Percentiles rank a stretch among this genome's conserved stretches.
These are phyloP conservation scores for Lophiostoma macrostomum DNA, from an alignment of 495 filamentous ascomycete genomes.

Conservation along the genomic window DNA sequence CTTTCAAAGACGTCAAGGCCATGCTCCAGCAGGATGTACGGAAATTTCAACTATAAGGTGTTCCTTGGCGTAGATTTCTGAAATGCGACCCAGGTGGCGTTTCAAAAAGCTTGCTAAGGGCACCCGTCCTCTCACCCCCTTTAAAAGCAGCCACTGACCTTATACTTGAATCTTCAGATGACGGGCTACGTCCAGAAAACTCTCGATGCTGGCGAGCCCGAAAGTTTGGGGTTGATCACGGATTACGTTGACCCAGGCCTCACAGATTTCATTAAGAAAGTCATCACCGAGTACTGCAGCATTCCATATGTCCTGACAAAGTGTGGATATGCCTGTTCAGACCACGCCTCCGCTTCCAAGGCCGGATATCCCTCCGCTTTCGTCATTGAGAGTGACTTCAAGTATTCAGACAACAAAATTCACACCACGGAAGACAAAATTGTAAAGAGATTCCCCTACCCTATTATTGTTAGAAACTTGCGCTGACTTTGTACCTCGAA, in stretches of 20 bases:
- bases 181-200: constrained; percentile 86
- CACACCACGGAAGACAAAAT: constrained; percentile 87
- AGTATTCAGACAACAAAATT: constrained; percentile 81
- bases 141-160: no score
- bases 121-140: no score
- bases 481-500: no score
- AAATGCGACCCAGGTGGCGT: no score
- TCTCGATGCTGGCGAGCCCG: constrained; percentile 74
- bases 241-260: constrained; percentile 83
- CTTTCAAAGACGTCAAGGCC: constrained; percentile 76
- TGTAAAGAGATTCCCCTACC: no score
- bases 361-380: constrained; percentile 94
- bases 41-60: no score
- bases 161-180: no score
- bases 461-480: no score
- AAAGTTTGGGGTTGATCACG: constrained; percentile 88
- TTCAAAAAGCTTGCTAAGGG: no score
- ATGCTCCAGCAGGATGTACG: constrained; percentile 99
- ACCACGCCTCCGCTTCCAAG: constrained; percentile 94
- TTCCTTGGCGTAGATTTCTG: no score
- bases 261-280: constrained; percentile 87
- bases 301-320: constrained; percentile 81
- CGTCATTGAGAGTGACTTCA: constrained; percentile 88
- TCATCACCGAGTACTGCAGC: constrained; percentile 83
- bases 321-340: constrained; percentile 96